Conservation (phyloP, 2,329 filamentous ascomycete species). For the Alternaria panax region DNA sequence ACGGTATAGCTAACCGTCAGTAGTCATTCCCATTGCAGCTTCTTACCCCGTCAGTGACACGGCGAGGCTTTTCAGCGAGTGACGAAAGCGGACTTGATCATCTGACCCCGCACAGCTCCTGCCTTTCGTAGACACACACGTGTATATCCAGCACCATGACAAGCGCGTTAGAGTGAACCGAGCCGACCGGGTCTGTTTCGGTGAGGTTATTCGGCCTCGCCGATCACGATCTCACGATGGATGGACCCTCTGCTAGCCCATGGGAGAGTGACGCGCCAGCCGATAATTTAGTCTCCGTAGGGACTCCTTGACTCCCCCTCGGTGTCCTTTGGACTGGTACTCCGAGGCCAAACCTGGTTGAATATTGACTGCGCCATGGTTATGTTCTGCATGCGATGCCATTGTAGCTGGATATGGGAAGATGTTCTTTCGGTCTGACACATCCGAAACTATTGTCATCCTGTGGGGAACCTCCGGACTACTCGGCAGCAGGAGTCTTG, state of each 20-base stretch:
- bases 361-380: neutral
- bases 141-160: neutral
- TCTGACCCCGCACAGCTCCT: conserved; percentile 6
- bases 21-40: conserved; percentile 7
- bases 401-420: neutral
- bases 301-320: neutral
- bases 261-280: conserved; percentile 7
- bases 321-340: neutral
- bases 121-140: conserved; percentile 1
- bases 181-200: neutral
- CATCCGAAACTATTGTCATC: neutral
- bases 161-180: neutral
- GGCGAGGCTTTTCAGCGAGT: conserved; percentile 6
- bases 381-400: neutral
- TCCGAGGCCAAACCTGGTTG: neutral
- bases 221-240: conserved; percentile 11
- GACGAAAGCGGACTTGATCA: conserved; percentile 4
- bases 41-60: neutral
- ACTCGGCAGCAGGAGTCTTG: neutral
- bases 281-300: conserved; percentile 4
- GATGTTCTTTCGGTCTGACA: neutral
- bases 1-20: neutral
- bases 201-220: conserved; percentile 8
- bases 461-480: neutral
- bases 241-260: conserved; percentile 10